Evolutionary conservation across 2,329 filamentous ascomycete species (phyloP).

Genomic region (Beauveria caledonica): DNA sequence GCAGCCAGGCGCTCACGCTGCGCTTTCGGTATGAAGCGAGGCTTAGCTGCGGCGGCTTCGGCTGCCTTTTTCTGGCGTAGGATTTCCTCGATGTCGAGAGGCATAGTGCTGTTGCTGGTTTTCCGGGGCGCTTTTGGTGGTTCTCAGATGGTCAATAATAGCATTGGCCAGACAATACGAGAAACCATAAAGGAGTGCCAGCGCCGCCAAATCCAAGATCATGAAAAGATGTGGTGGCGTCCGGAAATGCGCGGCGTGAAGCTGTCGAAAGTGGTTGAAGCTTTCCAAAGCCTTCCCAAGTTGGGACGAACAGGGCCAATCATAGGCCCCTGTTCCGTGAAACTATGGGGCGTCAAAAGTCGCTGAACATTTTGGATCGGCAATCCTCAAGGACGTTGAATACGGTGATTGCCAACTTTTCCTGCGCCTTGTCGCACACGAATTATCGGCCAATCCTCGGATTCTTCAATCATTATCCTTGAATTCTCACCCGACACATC

Average conservation of each 20-base stretch:
- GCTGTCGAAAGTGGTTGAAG: not conserved
- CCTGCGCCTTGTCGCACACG: not conserved
- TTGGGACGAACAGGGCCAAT: not conserved
- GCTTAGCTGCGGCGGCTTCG: conserved; percentile 77
- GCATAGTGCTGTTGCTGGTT: conserved; percentile 20
- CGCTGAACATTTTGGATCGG: not conserved
- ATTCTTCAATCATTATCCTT: not conserved
- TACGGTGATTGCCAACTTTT: not conserved
- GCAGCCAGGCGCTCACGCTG: conserved; percentile 73
- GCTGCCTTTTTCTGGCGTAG: conserved; percentile 78
- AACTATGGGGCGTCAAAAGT: conserved; percentile 1
- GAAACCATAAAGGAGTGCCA: conserved; percentile 5
- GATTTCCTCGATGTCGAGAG: conserved; percentile 76
- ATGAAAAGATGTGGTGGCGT: not conserved
- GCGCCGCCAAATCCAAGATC: conserved; percentile 5
- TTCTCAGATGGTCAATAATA: not conserved
- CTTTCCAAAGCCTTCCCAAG: not conserved
- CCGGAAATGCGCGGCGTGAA: not conserved
- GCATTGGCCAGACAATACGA: conserved; percentile 2
- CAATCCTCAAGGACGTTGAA: not conserved
- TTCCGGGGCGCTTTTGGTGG: not conserved
- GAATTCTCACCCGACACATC: not conserved
- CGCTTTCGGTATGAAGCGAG: conserved; percentile 78
- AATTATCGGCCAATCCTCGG: not conserved
- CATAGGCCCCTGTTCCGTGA: not conserved